Percentiles rank a stretch among this genome's conserved stretches.
phyloP scores from a whole-genome alignment of 371 early-diverging fungal genomes.

The Polyrhizophydium stewartii region DNA sequence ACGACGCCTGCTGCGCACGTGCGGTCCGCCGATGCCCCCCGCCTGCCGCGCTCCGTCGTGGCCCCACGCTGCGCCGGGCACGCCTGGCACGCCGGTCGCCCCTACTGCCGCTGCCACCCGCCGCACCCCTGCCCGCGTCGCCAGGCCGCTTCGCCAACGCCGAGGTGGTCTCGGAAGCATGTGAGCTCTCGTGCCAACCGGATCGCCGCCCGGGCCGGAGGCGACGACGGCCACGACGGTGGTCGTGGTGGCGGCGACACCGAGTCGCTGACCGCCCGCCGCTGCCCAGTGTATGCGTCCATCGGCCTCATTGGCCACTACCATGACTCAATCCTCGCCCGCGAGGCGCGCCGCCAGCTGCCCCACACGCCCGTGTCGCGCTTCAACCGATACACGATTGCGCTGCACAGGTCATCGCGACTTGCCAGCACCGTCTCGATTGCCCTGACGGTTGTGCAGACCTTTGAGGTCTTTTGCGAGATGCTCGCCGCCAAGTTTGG shows the following conservation, averaged over 20 bases:
- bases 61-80: too few species aligned
- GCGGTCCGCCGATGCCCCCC: too few species aligned
- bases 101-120: too few species aligned
- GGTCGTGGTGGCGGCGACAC: not conserved
- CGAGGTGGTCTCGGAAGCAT: slow-evolving; percentile 87
- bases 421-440: slow-evolving; percentile 57
- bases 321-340: slow-evolving; percentile 79
- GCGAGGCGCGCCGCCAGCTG: slow-evolving; percentile 46
- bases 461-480: slow-evolving; percentile 78
- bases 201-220: not conserved
- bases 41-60: too few species aligned
- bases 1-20: too few species aligned
- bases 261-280: not conserved
- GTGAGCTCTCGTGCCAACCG: slow-evolving; percentile 23
- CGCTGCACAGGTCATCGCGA: slow-evolving; percentile 46
- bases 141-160: slow-evolving; percentile 89
- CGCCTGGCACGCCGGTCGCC: too few species aligned
- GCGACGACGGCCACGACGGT: not conserved
- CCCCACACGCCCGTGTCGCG: slow-evolving; percentile 37
- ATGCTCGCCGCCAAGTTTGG: slow-evolving; percentile 74
- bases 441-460: slow-evolving; percentile 65
- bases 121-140: not conserved
- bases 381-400: slow-evolving; percentile 78
- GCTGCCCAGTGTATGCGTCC: slow-evolving; percentile 66
- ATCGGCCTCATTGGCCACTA: slow-evolving; percentile 79